Conservation (phyloP, 352 stramenopile species). For the Thraustochytrium sp. region DNA sequence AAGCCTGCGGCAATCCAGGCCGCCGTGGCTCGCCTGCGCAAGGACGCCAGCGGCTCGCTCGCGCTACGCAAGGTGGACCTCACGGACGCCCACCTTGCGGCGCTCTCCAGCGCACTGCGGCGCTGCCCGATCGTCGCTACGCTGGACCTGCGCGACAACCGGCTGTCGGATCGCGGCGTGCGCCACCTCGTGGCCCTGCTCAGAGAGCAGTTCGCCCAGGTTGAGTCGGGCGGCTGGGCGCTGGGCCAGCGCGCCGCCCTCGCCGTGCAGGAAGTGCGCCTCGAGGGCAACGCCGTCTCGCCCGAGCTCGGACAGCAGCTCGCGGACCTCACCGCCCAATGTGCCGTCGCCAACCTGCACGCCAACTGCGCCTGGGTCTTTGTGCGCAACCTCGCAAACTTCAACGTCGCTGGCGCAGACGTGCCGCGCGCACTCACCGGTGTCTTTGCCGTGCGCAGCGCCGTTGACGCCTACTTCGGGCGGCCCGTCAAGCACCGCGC, state of each 20-base stretch:
- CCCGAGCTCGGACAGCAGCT: background rate
- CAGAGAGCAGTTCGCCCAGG: background rate
- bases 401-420: background rate
- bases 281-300: slow-evolving; percentile 18
- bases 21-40: background rate
- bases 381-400: background rate
- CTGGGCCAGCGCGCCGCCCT: background rate
- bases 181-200: background rate
- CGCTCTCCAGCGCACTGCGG: background rate
- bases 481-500: background rate
- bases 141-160: slow-evolving; percentile 33
- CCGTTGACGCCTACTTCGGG: background rate
- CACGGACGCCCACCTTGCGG: background rate
- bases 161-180: background rate
- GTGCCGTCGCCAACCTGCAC: background rate
- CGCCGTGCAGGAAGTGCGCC: background rate
- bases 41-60: background rate
- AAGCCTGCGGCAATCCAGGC: background rate
- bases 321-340: background rate
- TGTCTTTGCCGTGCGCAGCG: background rate
- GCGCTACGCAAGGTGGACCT: background rate
- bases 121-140: background rate
- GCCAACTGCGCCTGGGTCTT: background rate
- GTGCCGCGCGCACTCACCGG: background rate
- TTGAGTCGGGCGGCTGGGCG: background rate